These are phyloP conservation scores for Sarcocystis neurona DNA, from an alignment of 169 alveolate species.

Conservation along the genomic window DNA sequence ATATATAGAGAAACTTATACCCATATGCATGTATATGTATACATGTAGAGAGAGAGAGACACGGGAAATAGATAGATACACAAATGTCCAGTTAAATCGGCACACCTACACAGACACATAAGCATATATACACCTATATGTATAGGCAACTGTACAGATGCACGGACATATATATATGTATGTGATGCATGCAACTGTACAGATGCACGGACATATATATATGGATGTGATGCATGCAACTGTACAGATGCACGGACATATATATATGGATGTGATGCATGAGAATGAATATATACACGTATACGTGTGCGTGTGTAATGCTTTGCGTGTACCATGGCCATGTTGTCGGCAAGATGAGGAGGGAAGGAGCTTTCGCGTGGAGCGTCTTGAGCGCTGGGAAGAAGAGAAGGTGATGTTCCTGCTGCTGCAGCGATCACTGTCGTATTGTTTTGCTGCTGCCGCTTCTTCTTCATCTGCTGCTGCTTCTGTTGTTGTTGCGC, in stretches of 20 bases:
- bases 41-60: not conserved
- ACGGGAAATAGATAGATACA: not conserved
- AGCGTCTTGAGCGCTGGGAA: constrained; percentile 38
- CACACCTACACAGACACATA: not conserved
- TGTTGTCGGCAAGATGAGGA: not conserved
- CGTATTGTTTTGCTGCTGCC: constrained; percentile 24
- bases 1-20: too few species aligned
- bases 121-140: too few species aligned
- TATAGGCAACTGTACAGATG: too few species aligned
- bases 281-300: too few species aligned
- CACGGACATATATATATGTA: not conserved
- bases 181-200: too few species aligned
- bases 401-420: not conserved
- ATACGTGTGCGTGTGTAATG: too few species aligned
- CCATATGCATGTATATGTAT: too few species aligned
- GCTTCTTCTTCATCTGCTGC: not conserved
- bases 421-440: constrained; percentile 32
- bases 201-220: too few species aligned
- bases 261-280: too few species aligned
- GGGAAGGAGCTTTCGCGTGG: not conserved
- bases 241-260: too few species aligned
- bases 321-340: constrained; percentile 38
- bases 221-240: too few species aligned
- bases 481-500: too few species aligned
- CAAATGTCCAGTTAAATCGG: not conserved